Evolutionary conservation across 306 rosid genomes (phyloP).

Genomic region (Rosa multiflora): DNA sequence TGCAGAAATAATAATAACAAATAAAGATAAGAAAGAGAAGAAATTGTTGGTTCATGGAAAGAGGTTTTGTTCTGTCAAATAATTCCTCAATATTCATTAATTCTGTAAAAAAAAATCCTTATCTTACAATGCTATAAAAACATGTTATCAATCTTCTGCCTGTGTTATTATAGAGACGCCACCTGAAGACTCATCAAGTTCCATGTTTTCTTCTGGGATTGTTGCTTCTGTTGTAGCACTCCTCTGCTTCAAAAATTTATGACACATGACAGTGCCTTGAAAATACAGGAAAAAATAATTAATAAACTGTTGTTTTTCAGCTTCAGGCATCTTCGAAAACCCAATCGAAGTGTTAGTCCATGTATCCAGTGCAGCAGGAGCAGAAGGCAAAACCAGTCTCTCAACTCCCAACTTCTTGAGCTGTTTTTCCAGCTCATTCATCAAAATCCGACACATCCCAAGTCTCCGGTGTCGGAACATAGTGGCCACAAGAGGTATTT

Average conservation of each 20-base stretch:
- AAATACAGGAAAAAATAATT: conserved; percentile 39
- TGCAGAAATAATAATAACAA: too few relatives aligned
- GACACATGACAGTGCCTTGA: conserved; percentile 46
- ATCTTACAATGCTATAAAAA: neutral
- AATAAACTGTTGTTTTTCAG: conserved; percentile 28
- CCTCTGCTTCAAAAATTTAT: conserved; percentile 31
- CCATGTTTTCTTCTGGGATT: neutral
- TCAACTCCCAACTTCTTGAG: conserved; percentile 44
- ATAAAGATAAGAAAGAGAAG: neutral
- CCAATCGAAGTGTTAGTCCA: conserved; percentile 54
- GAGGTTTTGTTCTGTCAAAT: neutral
- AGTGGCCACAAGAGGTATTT: conserved; percentile 67
- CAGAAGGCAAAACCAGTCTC: conserved; percentile 53
- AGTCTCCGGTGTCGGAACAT: conserved; percentile 7
- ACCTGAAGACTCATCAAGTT: neutral
- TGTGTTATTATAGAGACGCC: conserved; percentile 1
- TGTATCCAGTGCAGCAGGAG: conserved; percentile 14
- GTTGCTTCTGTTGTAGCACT: neutral
- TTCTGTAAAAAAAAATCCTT: neutral
- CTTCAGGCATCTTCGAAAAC: conserved; percentile 36
- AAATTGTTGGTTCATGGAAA: neutral
- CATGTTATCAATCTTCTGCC: neutral
- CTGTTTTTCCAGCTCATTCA: conserved; percentile 53
- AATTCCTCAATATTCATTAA: neutral
- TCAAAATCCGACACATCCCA: conserved; percentile 54